Conservation (phyloP, 2,329 filamentous ascomycete species). For the Capronia coronata region DNA sequence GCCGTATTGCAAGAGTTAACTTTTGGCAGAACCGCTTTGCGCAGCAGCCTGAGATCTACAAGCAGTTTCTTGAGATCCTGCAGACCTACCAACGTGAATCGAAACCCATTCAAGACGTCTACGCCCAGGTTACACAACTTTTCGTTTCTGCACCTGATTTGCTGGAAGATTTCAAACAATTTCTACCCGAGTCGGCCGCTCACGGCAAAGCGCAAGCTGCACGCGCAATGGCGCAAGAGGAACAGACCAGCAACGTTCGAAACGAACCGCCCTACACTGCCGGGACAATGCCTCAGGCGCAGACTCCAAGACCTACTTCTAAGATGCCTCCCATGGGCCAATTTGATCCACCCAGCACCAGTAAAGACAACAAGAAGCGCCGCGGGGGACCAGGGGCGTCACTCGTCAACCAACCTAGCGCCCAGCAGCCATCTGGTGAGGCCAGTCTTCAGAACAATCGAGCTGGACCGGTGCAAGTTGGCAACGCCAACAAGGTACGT, state of each 20-base stretch:
- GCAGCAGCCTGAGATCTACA: constrained; percentile 95
- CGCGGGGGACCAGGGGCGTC: constrained; percentile 50
- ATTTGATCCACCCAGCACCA: constrained; percentile 77
- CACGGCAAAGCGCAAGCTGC: constrained; percentile 57
- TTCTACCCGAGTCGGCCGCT: constrained; percentile 81
- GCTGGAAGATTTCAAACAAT: constrained; percentile 97
- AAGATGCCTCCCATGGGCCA: constrained; percentile 92
- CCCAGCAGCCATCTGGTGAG: constrained; percentile 33
- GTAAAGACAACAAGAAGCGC: constrained; percentile 86
- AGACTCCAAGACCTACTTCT: constrained; percentile 47
- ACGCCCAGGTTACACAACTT: constrained; percentile 87
- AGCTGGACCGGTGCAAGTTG: constrained; percentile 35
- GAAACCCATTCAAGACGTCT: constrained; percentile 97
- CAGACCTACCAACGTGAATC: constrained; percentile 98
- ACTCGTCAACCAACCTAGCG: constrained; percentile 26
- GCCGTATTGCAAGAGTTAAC: constrained; percentile 1
- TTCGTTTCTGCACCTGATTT: constrained; percentile 92
- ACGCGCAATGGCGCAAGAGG: constrained; percentile 53
- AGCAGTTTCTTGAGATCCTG: constrained; percentile 95
- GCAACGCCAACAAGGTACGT: constrained; percentile 48
- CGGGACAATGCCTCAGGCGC: constrained; percentile 38
- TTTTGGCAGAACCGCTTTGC: constrained; percentile 78
- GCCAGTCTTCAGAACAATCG: constrained; percentile 34
- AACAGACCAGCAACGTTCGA: constrained; percentile 59
- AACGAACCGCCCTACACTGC: constrained; percentile 45